Evolutionary conservation across 2,329 filamentous ascomycete genomes (phyloP).

Genomic region (Paraconiothyrium sp.): DNA sequence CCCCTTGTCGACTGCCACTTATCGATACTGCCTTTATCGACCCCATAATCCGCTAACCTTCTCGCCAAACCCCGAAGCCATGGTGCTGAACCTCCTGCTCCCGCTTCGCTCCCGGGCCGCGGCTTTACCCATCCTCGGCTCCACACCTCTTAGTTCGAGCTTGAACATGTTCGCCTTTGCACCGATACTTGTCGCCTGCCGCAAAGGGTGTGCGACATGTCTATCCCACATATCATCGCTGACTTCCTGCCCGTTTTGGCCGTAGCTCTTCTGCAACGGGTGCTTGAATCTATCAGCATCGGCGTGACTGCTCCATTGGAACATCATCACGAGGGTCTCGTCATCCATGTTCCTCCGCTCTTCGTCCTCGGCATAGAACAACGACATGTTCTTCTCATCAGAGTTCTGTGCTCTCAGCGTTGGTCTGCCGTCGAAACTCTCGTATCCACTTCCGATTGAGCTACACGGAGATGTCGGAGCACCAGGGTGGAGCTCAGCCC

Average conservation of each 20-base stretch:
- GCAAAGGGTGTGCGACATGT: constrained; percentile 37
- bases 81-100: constrained; percentile 35
- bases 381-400: constrained; percentile 38
- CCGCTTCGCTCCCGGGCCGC: constrained; percentile 31
- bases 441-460: constrained; percentile 22
- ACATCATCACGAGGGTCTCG: constrained; percentile 42
- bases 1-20: constrained; percentile 1
- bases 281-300: constrained; percentile 42
- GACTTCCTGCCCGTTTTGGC: constrained; percentile 33
- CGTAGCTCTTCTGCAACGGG: constrained; percentile 37
- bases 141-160: constrained; percentile 39
- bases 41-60: constrained; percentile 39
- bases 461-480: constrained; percentile 23
- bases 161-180: constrained; percentile 34
- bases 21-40: constrained; percentile 15
- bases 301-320: constrained; percentile 39
- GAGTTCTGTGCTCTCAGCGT: constrained; percentile 32
- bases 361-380: constrained; percentile 29
- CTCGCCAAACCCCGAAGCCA: constrained; percentile 36
- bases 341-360: constrained; percentile 26
- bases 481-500: constrained; percentile 34
- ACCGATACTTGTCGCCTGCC: constrained; percentile 35
- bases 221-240: constrained; percentile 36
- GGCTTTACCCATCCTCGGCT: constrained; percentile 28
- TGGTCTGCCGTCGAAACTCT: constrained; percentile 17